phyloP scores from a whole-genome alignment of 768 basidiomycete genomes.

The Austroboletus eburneus region DNA sequence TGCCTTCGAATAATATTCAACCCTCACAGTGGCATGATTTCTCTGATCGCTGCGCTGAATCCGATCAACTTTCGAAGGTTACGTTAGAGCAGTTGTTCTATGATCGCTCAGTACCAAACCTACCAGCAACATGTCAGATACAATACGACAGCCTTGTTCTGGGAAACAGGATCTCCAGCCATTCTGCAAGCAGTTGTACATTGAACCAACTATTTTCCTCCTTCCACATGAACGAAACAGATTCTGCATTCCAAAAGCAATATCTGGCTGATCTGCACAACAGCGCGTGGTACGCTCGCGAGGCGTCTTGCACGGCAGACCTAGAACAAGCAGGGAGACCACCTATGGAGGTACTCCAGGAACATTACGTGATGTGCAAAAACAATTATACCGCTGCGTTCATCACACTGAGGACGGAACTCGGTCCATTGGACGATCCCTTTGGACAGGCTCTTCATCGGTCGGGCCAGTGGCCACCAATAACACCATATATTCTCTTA shows the following conservation, averaged over 20 bases:
- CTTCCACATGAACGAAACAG: neutral
- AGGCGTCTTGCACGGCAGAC: neutral
- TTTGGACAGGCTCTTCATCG: neutral
- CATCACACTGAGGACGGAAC: neutral
- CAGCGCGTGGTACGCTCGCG: neutral
- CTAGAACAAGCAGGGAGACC: no score
- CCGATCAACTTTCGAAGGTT: neutral
- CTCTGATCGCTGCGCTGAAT: no score
- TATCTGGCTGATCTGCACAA: neutral
- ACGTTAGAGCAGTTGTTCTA: neutral
- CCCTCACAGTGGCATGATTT: neutral
- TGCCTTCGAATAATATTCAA: neutral
- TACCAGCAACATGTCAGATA: neutral
- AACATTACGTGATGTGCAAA: no score
- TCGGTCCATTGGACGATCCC: neutral
- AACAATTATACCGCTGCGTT: no score
- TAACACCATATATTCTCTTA: neutral
- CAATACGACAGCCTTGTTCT: neutral
- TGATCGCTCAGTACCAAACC: neutral
- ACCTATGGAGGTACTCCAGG: no score
- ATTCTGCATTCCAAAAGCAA: neutral
- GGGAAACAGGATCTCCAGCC: no score
- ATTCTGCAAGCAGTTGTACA: neutral
- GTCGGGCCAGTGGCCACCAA: neutral
- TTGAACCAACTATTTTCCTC: neutral